These are phyloP conservation scores for Lentithecium fluviatile DNA, from an alignment of 495 filamentous ascomycete genomes.

Conservation along the genomic window DNA sequence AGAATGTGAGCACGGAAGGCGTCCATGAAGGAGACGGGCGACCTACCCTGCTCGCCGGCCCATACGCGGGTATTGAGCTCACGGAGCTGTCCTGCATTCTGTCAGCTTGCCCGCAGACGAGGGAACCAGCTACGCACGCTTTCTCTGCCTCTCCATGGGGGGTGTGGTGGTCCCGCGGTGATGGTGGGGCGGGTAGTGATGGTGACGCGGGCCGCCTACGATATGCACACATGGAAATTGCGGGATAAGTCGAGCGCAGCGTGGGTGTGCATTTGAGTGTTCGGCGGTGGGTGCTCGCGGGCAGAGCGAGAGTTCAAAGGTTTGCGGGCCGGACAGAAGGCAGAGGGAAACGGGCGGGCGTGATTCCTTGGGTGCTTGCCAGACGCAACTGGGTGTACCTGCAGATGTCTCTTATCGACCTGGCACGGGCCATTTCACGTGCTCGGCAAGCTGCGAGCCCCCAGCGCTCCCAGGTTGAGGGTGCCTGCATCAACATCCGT, in stretches of 20 bases:
- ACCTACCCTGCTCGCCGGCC: constrained; percentile 78
- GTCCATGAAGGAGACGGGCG: not conserved
- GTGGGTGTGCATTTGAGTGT: constrained; percentile 28
- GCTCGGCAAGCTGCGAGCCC: too few relatives aligned
- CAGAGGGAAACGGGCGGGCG: not conserved
- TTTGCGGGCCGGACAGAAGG: not conserved
- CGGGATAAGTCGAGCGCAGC: constrained; percentile 21
- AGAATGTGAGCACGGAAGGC: constrained; percentile 33
- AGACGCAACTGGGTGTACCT: not conserved
- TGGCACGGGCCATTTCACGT: too few relatives aligned
- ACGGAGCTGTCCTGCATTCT: constrained; percentile 73
- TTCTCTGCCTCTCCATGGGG: constrained; percentile 78
- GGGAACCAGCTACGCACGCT: constrained; percentile 57
- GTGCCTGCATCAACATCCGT: too few relatives aligned
- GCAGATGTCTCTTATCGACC: not conserved
- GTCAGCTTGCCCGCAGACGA: constrained; percentile 1
- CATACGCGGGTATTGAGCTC: constrained; percentile 82
- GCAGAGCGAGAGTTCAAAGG: not conserved
- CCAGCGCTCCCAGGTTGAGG: too few relatives aligned
- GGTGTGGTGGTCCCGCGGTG: constrained; percentile 20
- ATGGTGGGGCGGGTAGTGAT: constrained; percentile 31
- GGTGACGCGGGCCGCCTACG: constrained; percentile 22
- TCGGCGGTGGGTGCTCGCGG: not conserved
- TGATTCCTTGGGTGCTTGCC: too few relatives aligned
- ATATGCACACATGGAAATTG: constrained; percentile 28